Conservation (phyloP, 768 basidiomycete species). For the Dendrothele bispora region DNA sequence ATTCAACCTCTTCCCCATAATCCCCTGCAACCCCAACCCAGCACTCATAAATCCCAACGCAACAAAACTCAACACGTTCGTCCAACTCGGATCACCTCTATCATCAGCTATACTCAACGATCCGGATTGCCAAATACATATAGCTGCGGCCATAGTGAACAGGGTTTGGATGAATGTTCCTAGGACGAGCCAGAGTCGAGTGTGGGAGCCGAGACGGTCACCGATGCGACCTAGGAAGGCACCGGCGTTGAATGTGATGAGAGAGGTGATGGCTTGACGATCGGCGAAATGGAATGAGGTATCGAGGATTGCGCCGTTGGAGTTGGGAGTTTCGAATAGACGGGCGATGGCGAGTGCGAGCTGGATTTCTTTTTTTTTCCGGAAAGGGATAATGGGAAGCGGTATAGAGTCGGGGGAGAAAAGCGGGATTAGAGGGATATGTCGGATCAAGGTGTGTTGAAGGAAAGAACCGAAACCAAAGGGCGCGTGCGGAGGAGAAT, state of each 20-base stretch:
- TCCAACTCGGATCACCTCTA: slow-evolving; percentile 51
- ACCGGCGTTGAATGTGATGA: slow-evolving; percentile 51
- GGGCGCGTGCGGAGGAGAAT: too few species aligned
- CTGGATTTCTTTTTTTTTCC: too few species aligned
- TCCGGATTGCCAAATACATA: slow-evolving; percentile 47
- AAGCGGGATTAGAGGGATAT: too few species aligned
- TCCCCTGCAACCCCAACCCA: slow-evolving; percentile 59
- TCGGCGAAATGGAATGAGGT: slow-evolving; percentile 55
- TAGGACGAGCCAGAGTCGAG: slow-evolving; percentile 49
- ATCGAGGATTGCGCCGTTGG: slow-evolving; percentile 35
- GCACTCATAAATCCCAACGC: slow-evolving; percentile 57
- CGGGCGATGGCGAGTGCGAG: slow-evolving; percentile 58
- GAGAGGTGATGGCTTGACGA: slow-evolving; percentile 54
- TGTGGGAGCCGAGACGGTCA: slow-evolving; percentile 52
- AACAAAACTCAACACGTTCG: slow-evolving; percentile 43
- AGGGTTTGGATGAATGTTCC: slow-evolving; percentile 55
- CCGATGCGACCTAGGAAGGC: slow-evolving; percentile 56
- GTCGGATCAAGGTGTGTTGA: not conserved
- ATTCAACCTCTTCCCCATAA: slow-evolving; percentile 57
- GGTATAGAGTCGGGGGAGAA: not conserved
- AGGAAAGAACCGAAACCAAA: not conserved
- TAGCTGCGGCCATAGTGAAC: slow-evolving; percentile 48
- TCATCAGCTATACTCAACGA: slow-evolving; percentile 34
- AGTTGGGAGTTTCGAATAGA: slow-evolving; percentile 40
- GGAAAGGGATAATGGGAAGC: slow-evolving; percentile 3